phyloP scores from a whole-genome alignment of 495 filamentous ascomycete species.

The Elaphomyces granulatus region DNA sequence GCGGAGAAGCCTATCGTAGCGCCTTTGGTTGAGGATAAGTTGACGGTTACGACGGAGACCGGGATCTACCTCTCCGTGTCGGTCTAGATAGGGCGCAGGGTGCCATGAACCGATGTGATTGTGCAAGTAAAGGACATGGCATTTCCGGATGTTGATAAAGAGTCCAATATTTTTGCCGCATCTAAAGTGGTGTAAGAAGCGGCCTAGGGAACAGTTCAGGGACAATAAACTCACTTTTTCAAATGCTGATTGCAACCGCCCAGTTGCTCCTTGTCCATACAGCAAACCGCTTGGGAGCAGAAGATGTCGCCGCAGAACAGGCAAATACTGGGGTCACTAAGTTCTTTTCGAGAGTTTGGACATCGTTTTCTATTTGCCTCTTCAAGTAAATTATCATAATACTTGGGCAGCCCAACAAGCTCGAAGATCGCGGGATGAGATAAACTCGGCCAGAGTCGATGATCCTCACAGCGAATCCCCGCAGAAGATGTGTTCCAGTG shows the following conservation, averaged over 20 bases:
- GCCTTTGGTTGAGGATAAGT: slow-evolving; percentile 79
- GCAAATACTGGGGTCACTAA: slow-evolving; percentile 80
- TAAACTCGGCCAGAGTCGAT: slow-evolving; percentile 35
- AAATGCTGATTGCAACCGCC: slow-evolving; percentile 89
- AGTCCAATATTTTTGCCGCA: slow-evolving; percentile 81
- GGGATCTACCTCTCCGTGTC: slow-evolving; percentile 83
- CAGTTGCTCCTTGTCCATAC: slow-evolving; percentile 50
- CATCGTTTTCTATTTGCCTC: slow-evolving; percentile 76
- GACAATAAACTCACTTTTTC: slow-evolving; percentile 47
- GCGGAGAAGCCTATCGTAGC: slow-evolving; percentile 77
- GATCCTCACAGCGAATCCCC: slow-evolving; percentile 26
- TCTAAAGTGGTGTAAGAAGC: slow-evolving; percentile 29
- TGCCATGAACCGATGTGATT: slow-evolving; percentile 69
- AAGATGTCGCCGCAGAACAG: slow-evolving; percentile 93
- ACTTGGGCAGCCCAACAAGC: slow-evolving; percentile 79
- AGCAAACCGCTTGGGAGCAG: slow-evolving; percentile 89
- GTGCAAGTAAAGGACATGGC: slow-evolving; percentile 74
- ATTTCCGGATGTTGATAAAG: slow-evolving; percentile 94
- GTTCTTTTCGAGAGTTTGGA: slow-evolving; percentile 76
- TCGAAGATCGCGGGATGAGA: slow-evolving; percentile 88
- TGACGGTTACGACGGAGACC: slow-evolving; percentile 70
- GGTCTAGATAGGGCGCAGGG: slow-evolving; percentile 84
- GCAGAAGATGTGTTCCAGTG: slow-evolving; percentile 42
- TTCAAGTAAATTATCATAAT: slow-evolving; percentile 84
- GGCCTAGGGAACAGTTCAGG: not conserved